These are phyloP conservation scores for Amyloporia xantha DNA, from an alignment of 768 basidiomycete genomes.

Conservation along the genomic window DNA sequence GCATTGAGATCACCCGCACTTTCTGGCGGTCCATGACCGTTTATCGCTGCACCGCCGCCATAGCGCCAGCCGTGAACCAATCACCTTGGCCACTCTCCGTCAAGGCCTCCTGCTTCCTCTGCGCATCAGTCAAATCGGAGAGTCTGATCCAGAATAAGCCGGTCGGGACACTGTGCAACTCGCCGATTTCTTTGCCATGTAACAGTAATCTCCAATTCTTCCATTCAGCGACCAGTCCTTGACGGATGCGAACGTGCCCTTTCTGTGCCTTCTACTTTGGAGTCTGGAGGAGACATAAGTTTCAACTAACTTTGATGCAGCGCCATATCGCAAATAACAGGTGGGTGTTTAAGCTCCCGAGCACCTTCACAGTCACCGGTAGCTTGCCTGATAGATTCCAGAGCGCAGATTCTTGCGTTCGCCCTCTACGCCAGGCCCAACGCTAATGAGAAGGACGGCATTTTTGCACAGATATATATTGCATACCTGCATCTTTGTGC, in stretches of 20 bases:
- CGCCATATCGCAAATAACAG: conserved; percentile 60
- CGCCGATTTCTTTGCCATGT: conserved; percentile 84
- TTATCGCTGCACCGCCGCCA: conserved; percentile 47
- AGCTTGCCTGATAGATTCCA: conserved; percentile 92
- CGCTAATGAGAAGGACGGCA: conserved; percentile 16
- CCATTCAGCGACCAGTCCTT: conserved; percentile 95
- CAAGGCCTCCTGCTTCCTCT: conserved; percentile 86
- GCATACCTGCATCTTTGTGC: conserved; percentile 69
- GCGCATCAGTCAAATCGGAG: conserved; percentile 88
- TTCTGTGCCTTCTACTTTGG: conserved; percentile 94
- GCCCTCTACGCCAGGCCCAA: conserved; percentile 57
- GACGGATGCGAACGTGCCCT: conserved; percentile 88
- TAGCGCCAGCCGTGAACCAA: conserved; percentile 94
- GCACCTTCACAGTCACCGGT: conserved; percentile 82
- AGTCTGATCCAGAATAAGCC: conserved; percentile 94
- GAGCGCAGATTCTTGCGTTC: conserved; percentile 88
- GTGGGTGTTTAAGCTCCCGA: conserved; percentile 92
- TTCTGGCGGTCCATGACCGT: conserved; percentile 43
- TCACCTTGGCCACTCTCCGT: conserved; percentile 81
- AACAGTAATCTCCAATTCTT: conserved; percentile 96
- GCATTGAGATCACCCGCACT: conserved; percentile 40
- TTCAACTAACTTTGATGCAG: conserved; percentile 78
- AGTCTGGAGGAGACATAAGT: conserved; percentile 90
- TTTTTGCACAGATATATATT: neutral
- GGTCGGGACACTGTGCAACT: conserved; percentile 78